A percentile compares a stretch with the other conserved stretches of the same genome.
phyloP scores from a whole-genome alignment of 2,329 filamentous ascomycete species.

The Colletotrichum sp. region DNA sequence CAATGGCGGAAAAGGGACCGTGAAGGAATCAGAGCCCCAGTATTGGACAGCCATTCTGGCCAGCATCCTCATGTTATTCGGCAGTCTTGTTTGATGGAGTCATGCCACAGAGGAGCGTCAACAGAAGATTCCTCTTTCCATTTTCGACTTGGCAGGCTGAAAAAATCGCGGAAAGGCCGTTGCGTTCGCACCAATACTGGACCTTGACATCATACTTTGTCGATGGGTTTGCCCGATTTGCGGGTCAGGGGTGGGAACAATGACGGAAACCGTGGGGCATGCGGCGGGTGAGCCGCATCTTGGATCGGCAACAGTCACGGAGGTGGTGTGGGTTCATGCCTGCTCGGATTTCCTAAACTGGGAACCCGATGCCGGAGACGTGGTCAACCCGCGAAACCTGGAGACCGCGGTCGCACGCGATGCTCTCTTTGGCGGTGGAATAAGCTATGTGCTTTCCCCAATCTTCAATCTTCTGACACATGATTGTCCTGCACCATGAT shows the following conservation, averaged over 20 bases:
- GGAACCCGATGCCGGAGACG: background rate
- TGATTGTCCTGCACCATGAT: background rate
- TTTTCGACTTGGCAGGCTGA: background rate
- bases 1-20: background rate
- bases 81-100: background rate
- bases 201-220: slow-evolving; percentile 8
- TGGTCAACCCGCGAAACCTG: background rate
- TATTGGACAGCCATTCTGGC: background rate
- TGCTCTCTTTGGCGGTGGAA: background rate
- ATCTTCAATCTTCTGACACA: background rate
- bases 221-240: background rate
- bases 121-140: background rate
- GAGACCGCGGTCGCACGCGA: background rate
- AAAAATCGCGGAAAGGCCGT: background rate
- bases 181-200: background rate
- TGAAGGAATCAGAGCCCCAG: background rate
- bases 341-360: background rate
- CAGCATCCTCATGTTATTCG: background rate
- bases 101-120: background rate
- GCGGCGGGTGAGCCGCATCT: background rate
- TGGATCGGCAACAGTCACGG: background rate
- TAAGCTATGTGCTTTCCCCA: background rate
- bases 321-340: background rate
- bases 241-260: slow-evolving; percentile 12
- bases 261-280: slow-evolving; percentile 15